Percentiles rank a stretch among this genome's conserved stretches.
Conservation (phyloP, 1,284 basidiomycete genomes). For the Athelia sp. region DNA sequence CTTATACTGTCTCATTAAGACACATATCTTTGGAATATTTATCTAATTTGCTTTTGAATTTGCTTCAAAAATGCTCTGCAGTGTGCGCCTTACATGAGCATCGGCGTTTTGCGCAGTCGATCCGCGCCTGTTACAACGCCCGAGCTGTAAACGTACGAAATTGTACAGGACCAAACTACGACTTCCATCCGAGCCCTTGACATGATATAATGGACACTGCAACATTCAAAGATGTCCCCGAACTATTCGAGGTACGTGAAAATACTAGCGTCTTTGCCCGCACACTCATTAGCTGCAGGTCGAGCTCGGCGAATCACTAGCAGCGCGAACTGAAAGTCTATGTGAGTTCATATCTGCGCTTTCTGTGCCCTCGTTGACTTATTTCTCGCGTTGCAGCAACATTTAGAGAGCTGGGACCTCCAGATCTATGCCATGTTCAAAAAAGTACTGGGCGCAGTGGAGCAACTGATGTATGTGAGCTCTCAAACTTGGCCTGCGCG, state of each 20-base stretch:
- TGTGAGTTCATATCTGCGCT: conserved; percentile 46
- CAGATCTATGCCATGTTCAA: conserved; percentile 94
- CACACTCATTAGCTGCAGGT: conserved; percentile 43
- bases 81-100: too few relatives aligned
- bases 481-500: conserved; percentile 5
- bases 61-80: too few relatives aligned
- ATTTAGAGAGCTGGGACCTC: conserved; percentile 95
- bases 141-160: background rate
- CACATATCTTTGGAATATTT: background rate
- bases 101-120: background rate
- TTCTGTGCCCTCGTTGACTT: conserved; percentile 2
- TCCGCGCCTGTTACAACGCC: too few relatives aligned
- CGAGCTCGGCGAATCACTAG: conserved; percentile 86
- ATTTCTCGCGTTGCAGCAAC: conserved; percentile 53
- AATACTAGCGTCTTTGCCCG: background rate
- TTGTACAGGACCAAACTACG: background rate
- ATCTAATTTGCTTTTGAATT: too few relatives aligned
- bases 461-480: conserved; percentile 71
- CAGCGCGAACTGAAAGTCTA: conserved; percentile 88
- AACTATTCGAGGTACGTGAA: conserved; percentile 47
- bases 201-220: conserved; percentile 39
- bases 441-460: conserved; percentile 85
- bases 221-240: conserved; percentile 60
- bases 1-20: background rate
- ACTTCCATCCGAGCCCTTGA: background rate